A percentile compares a stretch with the other conserved stretches of the same genome.
Conservation (phyloP, 1,284 basidiomycete species). For the Inonotus obliquus region DNA sequence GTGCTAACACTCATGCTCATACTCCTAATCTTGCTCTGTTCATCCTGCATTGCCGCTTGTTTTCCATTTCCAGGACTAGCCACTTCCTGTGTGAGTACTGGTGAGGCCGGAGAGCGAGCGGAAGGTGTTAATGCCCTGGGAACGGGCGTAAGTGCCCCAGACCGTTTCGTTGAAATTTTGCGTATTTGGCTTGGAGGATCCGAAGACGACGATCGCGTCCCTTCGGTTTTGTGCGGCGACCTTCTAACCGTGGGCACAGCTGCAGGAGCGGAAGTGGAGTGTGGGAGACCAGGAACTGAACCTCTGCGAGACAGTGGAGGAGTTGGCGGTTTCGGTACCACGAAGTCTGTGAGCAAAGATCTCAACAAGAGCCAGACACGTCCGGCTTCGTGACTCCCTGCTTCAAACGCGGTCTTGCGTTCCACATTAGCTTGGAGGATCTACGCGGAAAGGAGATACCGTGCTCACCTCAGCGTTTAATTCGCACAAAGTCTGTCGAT, state of each 20-base stretch:
- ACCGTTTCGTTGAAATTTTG: not conserved
- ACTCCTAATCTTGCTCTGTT: not conserved
- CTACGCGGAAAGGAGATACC: not conserved
- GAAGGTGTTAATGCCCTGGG: not conserved
- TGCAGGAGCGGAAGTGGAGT: conserved; percentile 42
- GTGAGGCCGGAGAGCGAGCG: not conserved
- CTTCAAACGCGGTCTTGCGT: conserved; percentile 54
- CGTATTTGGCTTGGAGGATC: conserved; percentile 9
- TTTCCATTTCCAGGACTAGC: not conserved
- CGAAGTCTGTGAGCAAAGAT: conserved; percentile 48
- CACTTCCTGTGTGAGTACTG: not conserved
- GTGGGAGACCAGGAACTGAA: conserved; percentile 28
- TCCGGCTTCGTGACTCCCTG: conserved; percentile 55
- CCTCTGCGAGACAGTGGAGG: conserved; percentile 26
- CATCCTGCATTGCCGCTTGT: not conserved
- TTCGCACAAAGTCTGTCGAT: conserved; percentile 46
- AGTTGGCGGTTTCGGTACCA: conserved; percentile 32
- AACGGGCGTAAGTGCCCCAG: not conserved
- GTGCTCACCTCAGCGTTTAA: conserved; percentile 53
- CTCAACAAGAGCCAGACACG: conserved; percentile 68
- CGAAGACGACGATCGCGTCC: conserved; percentile 20
- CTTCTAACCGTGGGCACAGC: conserved; percentile 30
- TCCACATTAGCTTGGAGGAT: not conserved
- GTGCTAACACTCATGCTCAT: conserved; percentile 11
- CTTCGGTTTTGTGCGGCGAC: conserved; percentile 9